Evolutionary conservation across 2,329 filamentous ascomycete genomes (phyloP).

Genomic region (Aspergillus proliferans): DNA sequence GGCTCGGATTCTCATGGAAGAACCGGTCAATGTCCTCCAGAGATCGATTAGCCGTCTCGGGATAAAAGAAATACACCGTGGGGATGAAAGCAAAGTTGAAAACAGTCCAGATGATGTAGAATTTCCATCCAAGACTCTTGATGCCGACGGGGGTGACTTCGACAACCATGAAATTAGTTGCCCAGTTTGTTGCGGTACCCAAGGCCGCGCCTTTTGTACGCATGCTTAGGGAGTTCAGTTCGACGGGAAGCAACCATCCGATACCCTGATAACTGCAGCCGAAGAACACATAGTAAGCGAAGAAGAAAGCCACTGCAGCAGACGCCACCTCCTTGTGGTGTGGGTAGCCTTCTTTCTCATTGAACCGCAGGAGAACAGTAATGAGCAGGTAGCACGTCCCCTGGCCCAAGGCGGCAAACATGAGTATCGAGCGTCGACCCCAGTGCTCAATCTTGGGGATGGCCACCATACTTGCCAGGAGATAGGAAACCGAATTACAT

Average conservation of each 20-base stretch:
- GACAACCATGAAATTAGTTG: constrained; percentile 29
- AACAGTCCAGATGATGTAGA: constrained; percentile 26
- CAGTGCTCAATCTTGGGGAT: constrained; percentile 45
- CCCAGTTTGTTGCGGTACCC: constrained; percentile 26
- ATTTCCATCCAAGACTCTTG: constrained; percentile 24
- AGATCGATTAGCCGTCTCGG: constrained; percentile 24
- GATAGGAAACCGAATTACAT: constrained; percentile 43
- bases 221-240: constrained; percentile 31
- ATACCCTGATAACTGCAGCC: constrained; percentile 35
- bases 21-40: constrained; percentile 28
- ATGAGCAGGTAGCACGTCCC: constrained; percentile 48
- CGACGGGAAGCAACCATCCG: constrained; percentile 32
- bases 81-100: constrained; percentile 22
- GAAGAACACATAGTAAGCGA: constrained; percentile 35
- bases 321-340: constrained; percentile 41
- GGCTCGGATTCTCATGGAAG: constrained; percentile 17
- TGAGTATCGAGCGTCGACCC: constrained; percentile 46
- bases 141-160: constrained; percentile 28
- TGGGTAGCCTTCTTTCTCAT: constrained; percentile 11
- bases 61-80: constrained; percentile 26
- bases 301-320: constrained; percentile 44
- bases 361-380: constrained; percentile 33
- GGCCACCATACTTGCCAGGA: constrained; percentile 38
- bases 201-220: constrained; percentile 28
- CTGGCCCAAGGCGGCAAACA: constrained; percentile 43